Conservation (phyloP, 768 basidiomycete species). For the Lentinula sp. region DNA sequence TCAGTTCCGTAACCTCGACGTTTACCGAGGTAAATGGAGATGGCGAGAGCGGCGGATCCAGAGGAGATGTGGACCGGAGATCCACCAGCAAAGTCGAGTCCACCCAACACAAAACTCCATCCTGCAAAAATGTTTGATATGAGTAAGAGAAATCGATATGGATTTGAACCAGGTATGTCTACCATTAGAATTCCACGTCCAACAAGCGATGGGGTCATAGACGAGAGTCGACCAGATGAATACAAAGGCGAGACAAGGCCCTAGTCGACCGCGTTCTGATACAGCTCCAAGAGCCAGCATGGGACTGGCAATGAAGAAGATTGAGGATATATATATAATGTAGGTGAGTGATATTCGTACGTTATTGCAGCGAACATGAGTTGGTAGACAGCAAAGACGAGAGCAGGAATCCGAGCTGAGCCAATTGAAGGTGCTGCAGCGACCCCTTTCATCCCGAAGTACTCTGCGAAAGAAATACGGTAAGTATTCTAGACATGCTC, state of each 20-base stretch:
- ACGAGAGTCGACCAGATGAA: constrained; percentile 87
- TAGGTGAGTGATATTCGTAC: constrained; percentile 30
- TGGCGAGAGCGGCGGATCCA: constrained; percentile 86
- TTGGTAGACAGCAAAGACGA: constrained; percentile 83
- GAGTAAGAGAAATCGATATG: background rate
- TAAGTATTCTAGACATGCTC: background rate
- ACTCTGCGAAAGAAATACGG: constrained; percentile 33
- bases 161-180: constrained; percentile 24
- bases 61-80: constrained; percentile 97
- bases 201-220: constrained; percentile 92
- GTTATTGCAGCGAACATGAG: constrained; percentile 89
- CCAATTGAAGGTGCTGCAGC: constrained; percentile 72
- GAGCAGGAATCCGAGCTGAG: constrained; percentile 59
- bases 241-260: constrained; percentile 84
- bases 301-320: constrained; percentile 37
- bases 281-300: constrained; percentile 90
- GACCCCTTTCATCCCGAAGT: constrained; percentile 82
- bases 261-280: constrained; percentile 82
- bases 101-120: constrained; percentile 74
- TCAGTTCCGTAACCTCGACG: constrained; percentile 90
- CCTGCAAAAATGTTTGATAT: constrained; percentile 18
- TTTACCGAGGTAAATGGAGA: constrained; percentile 87
- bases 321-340: constrained; percentile 16
- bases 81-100: constrained; percentile 91
- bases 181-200: constrained; percentile 87